These are phyloP conservation scores for Pythium graminicola DNA, from an alignment of 352 stramenopile species.

Conservation along the genomic window DNA sequence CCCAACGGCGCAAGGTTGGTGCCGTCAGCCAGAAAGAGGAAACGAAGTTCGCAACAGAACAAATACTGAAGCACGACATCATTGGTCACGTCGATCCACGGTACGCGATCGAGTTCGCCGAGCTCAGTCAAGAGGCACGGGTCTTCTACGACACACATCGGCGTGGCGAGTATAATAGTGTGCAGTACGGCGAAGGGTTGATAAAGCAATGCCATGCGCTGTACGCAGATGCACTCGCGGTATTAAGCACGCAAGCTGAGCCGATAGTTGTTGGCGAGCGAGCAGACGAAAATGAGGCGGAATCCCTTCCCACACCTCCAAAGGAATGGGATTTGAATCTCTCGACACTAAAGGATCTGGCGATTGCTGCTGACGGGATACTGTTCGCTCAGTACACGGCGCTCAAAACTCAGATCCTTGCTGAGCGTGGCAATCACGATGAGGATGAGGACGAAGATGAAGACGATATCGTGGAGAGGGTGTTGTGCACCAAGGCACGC, in stretches of 20 bases:
- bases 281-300: neutral
- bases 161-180: conserved; percentile 9
- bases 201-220: conserved; percentile 7
- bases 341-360: conserved; percentile 9
- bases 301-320: neutral
- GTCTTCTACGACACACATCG: conserved; percentile 33
- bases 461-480: conserved; percentile 21
- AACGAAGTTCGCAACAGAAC: conserved; percentile 42
- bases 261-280: neutral
- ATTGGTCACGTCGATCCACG: conserved; percentile 29
- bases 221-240: neutral
- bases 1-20: conserved; percentile 21
- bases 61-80: conserved; percentile 46
- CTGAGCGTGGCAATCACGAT: neutral
- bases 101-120: conserved; percentile 24
- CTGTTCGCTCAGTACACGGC: neutral
- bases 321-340: conserved; percentile 11
- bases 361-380: conserved; percentile 8
- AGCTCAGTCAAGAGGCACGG: conserved; percentile 25
- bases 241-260: neutral
- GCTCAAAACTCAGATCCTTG: conserved; percentile 4
- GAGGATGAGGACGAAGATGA: conserved; percentile 21
- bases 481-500: conserved; percentile 14
- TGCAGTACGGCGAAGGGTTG: conserved; percentile 16
- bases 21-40: conserved; percentile 13